These are phyloP conservation scores for Trebouxia gelatinosa DNA, from an alignment of 163 green algal species.

Conservation along the genomic window DNA sequence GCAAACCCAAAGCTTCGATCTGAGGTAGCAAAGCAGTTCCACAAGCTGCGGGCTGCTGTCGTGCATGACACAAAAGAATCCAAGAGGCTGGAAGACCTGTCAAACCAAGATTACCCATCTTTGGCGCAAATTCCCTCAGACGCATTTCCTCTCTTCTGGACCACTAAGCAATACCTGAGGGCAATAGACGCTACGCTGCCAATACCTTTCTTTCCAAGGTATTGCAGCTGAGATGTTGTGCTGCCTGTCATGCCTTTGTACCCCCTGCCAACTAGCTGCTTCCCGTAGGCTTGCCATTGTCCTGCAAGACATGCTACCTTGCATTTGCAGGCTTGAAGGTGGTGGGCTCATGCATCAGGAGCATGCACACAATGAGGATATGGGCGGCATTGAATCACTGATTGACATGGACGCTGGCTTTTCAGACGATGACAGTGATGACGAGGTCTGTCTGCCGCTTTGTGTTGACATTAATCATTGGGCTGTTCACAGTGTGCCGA, in stretches of 20 bases:
- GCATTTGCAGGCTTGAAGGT: constrained; percentile 7
- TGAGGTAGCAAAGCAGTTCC: constrained; percentile 61
- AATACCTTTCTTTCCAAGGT: constrained; percentile 55
- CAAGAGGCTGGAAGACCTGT: constrained; percentile 27
- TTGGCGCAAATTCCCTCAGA: constrained; percentile 52
- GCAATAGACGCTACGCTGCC: constrained; percentile 62
- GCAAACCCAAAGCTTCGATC: constrained; percentile 67
- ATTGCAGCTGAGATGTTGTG: too few relatives aligned
- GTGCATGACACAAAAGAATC: constrained; percentile 28
- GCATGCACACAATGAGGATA: constrained; percentile 24
- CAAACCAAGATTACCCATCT: constrained; percentile 37
- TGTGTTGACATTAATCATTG: not conserved
- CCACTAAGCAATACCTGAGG: constrained; percentile 47
- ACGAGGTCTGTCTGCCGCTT: not conserved
- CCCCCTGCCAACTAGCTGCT: too few relatives aligned
- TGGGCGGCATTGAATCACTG: constrained; percentile 11
- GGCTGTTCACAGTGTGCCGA: too few relatives aligned
- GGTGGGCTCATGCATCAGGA: constrained; percentile 4
- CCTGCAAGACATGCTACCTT: too few relatives aligned
- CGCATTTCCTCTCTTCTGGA: constrained; percentile 75
- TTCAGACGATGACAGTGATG: constrained; percentile 16
- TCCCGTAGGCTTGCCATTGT: too few relatives aligned
- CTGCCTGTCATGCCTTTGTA: too few relatives aligned
- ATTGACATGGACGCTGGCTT: constrained; percentile 14
- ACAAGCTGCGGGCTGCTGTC: constrained; percentile 50